phyloP scores from a whole-genome alignment of 331 rosid species.

The Dryas integrifolia region DNA sequence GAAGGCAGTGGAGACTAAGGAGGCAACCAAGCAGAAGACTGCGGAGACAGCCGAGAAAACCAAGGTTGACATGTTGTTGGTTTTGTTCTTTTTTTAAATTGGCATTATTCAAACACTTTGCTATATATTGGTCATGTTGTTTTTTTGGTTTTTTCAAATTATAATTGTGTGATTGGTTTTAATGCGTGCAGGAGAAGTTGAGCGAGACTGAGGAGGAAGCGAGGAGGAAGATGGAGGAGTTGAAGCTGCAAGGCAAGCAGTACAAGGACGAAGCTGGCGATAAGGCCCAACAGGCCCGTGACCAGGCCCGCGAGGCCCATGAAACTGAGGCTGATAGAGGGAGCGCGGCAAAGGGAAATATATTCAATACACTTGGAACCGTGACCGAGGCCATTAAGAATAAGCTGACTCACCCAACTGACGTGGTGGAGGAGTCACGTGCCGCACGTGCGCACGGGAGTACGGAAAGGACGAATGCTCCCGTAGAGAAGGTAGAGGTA shows the following conservation, averaged over 20 bases:
- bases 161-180: not conserved
- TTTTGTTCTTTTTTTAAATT: too few relatives aligned
- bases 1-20: constrained; percentile 24
- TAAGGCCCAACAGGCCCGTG: not conserved
- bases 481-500: constrained; percentile 16
- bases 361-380: not conserved
- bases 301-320: not conserved
- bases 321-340: constrained; percentile 6
- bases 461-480: not conserved
- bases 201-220: constrained; percentile 44
- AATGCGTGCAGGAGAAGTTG: constrained; percentile 37
- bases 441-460: constrained; percentile 1
- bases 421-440: constrained; percentile 8
- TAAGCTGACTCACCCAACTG: constrained; percentile 11
- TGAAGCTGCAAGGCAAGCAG: constrained; percentile 38
- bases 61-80: constrained; percentile 7
- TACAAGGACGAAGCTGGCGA: constrained; percentile 15
- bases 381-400: constrained; percentile 6
- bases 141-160: not conserved
- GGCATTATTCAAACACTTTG: too few relatives aligned
- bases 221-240: constrained; percentile 43
- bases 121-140: too few relatives aligned
- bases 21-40: constrained; percentile 21
- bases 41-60: constrained; percentile 16
- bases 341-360: not conserved